Evolutionary conservation across 768 basidiomycete species (phyloP), one percentile per base, ranked within the genome.

Genomic region (Leucocoprinus birnbaumii): DNA sequence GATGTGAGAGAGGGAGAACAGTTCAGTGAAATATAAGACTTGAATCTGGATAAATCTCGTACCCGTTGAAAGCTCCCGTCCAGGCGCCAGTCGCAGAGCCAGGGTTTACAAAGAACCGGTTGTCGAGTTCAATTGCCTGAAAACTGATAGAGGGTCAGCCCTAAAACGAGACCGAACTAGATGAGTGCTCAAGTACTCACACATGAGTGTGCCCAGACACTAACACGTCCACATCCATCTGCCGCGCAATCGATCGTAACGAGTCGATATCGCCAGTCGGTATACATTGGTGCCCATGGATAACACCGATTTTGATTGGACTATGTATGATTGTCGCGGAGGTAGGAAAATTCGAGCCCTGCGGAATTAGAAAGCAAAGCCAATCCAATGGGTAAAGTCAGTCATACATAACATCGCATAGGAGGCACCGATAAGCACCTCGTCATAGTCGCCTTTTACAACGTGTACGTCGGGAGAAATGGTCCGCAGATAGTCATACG

Each of bases 141-240:
- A 98, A 98, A 25, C 92, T 95, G 61, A 22, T 31, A 7, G 25
- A 21, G 40, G 21, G 18, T 25, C 11, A 25, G 38, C 19, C 16
- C 26, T 47, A 19, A n/a, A 44, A 9, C 18, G 50, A 26, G 16
- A 47, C 24, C 38, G 19, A 3, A 24, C 8, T n/a, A n/a, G n/a
- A n/a, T n/a, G n/a, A n/a, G n/a, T n/a, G n/a, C n/a, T n/a, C n/a
- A 37, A 9, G 53, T 46, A 71, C 90, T 66, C 65, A 96, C 95
- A 84, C 85, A 70, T 98, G 95, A 0, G 97, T 98, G 63, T 94
- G 94, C 0, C 97, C 97, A 2, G 88, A 91, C 19, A 98, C 73
- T 34, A 98, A 77, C 0, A 99, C 93, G 64, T 99, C 97, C 3
- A 98, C 97, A 66, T 98, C 96, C 91, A 99, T 93, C 71, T 95